Percentiles rank a stretch among this genome's conserved stretches.
These are phyloP conservation scores for Acanthamoeba rhysodes DNA, from an alignment of 208 protist genomes.

Conservation along the genomic window DNA sequence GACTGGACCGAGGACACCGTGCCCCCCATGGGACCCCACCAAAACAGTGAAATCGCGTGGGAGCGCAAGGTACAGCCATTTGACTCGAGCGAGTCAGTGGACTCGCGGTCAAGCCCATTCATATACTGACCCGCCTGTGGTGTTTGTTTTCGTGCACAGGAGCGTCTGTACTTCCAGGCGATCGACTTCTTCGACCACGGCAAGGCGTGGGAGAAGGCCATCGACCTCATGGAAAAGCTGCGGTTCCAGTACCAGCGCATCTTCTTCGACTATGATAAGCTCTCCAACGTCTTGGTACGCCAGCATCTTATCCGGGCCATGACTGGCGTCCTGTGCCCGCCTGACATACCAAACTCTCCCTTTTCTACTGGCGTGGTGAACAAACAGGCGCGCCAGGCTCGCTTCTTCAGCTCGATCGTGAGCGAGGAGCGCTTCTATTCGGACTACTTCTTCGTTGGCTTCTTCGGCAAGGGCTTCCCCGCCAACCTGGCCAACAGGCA, in stretches of 20 bases:
- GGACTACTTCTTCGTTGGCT: conserved; percentile 87
- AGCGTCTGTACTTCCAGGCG: conserved; percentile 78
- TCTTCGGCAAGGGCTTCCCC: conserved; percentile 84
- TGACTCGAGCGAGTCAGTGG: background rate
- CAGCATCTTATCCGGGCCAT: background rate
- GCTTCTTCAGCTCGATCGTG: conserved; percentile 82
- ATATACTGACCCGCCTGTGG: background rate
- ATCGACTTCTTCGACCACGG: conserved; percentile 86
- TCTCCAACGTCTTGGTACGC: conserved; percentile 77
- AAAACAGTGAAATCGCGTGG: conserved; percentile 39
- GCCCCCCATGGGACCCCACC: conserved; percentile 24
- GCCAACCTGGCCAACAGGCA: conserved; percentile 75
- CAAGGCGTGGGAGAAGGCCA: conserved; percentile 84
- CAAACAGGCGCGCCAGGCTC: conserved; percentile 73
- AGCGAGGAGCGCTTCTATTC: conserved; percentile 83
- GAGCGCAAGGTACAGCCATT: conserved; percentile 72
- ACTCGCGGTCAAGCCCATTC: background rate
- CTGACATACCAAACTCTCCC: background rate
- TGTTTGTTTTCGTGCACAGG: conserved; percentile 40
- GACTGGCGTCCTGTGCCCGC: background rate
- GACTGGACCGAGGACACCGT: conserved; percentile 78
- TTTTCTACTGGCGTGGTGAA: background rate
- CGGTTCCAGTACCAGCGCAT: conserved; percentile 79
- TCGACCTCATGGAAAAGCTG: conserved; percentile 78
- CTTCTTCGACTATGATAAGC: conserved; percentile 81